Evolutionary conservation across 179 eudicot genomes (phyloP).

Genomic region (Nepenthes alata): DNA sequence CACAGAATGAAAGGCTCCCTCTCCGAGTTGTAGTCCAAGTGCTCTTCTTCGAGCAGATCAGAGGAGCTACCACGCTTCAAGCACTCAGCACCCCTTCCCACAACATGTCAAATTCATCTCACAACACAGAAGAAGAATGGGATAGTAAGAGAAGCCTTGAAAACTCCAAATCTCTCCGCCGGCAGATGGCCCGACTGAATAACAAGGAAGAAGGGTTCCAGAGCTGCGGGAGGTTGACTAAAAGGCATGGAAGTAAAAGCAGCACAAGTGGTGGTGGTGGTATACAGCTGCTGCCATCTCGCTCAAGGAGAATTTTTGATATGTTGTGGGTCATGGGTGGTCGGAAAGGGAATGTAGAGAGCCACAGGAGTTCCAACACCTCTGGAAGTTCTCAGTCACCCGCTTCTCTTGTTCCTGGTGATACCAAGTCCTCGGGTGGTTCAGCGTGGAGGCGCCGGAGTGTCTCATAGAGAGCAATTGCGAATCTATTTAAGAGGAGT

Average conservation of each 20-base stretch:
- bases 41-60: conserved; percentile 63
- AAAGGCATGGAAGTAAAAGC: conserved; percentile 12
- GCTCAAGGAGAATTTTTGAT: conserved; percentile 72
- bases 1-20: conserved; percentile 74
- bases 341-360: conserved; percentile 50
- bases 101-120: conserved; percentile 23
- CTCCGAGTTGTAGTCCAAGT: conserved; percentile 76
- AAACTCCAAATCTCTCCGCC: conserved; percentile 34
- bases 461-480: conserved; percentile 26
- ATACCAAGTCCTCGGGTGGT: conserved; percentile 42
- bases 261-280: conserved; percentile 37
- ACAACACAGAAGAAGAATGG: conserved; percentile 39
- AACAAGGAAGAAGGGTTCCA: conserved; percentile 12
- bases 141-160: conserved; percentile 22
- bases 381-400: conserved; percentile 75
- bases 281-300: conserved; percentile 62
- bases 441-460: conserved; percentile 49
- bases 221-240: conserved; percentile 26
- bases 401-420: conserved; percentile 45
- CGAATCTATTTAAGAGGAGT: too few species aligned
- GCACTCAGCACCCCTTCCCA: conserved; percentile 14
- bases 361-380: conserved; percentile 58
- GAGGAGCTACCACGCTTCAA: conserved; percentile 31
- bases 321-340: conserved; percentile 38
- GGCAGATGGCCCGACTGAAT: conserved; percentile 42